phyloP scores from a whole-genome alignment of 352 stramenopile genomes.

The Globisporangium paroecandrum region DNA sequence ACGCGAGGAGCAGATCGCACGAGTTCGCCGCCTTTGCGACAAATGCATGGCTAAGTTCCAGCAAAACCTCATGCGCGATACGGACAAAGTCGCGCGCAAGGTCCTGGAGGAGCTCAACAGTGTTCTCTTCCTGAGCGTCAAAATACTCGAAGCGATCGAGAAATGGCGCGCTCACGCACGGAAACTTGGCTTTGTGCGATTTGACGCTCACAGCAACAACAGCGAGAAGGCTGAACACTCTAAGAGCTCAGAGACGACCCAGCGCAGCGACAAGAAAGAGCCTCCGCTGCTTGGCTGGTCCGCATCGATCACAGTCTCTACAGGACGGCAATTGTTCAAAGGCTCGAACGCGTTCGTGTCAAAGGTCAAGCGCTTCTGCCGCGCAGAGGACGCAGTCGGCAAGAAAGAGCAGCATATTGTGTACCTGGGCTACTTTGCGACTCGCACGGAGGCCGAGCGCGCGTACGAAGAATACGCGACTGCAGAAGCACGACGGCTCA shows the following conservation, averaged over 20 bases:
- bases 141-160: slow-evolving; percentile 66
- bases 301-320: slow-evolving; percentile 62
- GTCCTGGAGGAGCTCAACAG: slow-evolving; percentile 49
- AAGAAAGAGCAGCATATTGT: slow-evolving; percentile 58
- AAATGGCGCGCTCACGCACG: slow-evolving; percentile 51
- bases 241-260: neutral
- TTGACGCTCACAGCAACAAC: slow-evolving; percentile 20
- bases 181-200: slow-evolving; percentile 45
- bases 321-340: slow-evolving; percentile 61
- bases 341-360: slow-evolving; percentile 68
- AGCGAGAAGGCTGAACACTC: neutral
- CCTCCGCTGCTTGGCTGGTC: slow-evolving; percentile 53
- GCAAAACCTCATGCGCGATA: slow-evolving; percentile 53
- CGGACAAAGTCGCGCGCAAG: slow-evolving; percentile 26
- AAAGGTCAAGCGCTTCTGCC: slow-evolving; percentile 70
- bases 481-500: slow-evolving; percentile 56
- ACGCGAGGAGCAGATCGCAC: slow-evolving; percentile 56
- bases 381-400: slow-evolving; percentile 46
- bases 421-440: slow-evolving; percentile 70
- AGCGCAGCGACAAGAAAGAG: slow-evolving; percentile 14
- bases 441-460: slow-evolving; percentile 59
- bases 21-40: slow-evolving; percentile 26
- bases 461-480: slow-evolving; percentile 67
- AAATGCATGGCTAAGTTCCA: slow-evolving; percentile 72
- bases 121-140: slow-evolving; percentile 63